phyloP scores from a whole-genome alignment of 2,329 filamentous ascomycete genomes.

The Plenodomus biglobosus region DNA sequence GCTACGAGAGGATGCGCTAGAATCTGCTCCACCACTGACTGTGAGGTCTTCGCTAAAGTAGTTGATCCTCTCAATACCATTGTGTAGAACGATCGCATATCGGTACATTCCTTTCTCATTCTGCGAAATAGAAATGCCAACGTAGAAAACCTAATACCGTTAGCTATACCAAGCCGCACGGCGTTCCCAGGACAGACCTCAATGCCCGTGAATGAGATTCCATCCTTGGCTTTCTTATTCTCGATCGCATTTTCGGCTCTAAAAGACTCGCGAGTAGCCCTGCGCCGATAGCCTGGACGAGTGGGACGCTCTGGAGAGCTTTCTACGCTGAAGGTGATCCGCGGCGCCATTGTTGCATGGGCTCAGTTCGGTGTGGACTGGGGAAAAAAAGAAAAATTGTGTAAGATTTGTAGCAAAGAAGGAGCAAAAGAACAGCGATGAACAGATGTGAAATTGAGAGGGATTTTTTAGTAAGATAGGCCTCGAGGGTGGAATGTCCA shows the following conservation, averaged over 20 bases:
- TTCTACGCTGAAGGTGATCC: neutral
- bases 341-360: neutral
- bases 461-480: neutral
- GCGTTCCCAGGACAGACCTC: neutral
- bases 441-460: neutral
- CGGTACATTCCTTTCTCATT: slow-evolving; percentile 55
- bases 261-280: neutral
- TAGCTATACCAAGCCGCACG: neutral
- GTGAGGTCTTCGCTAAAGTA: slow-evolving; percentile 56
- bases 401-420: no score
- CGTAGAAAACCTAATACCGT: slow-evolving; percentile 50
- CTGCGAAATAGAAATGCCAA: slow-evolving; percentile 62
- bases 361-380: neutral
- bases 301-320: no score
- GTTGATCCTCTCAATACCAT: slow-evolving; percentile 73
- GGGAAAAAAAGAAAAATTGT: no score
- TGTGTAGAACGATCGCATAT: slow-evolving; percentile 65
- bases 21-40: neutral
- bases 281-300: neutral
- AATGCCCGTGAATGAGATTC: neutral
- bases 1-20: slow-evolving; percentile 6
- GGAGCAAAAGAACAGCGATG: no score
- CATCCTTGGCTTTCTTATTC: neutral
- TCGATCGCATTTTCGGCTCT: neutral
- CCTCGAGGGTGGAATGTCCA: neutral